phyloP scores from a whole-genome alignment of 2,329 filamentous ascomycete species.

The Drechslerella coelobrocha region DNA sequence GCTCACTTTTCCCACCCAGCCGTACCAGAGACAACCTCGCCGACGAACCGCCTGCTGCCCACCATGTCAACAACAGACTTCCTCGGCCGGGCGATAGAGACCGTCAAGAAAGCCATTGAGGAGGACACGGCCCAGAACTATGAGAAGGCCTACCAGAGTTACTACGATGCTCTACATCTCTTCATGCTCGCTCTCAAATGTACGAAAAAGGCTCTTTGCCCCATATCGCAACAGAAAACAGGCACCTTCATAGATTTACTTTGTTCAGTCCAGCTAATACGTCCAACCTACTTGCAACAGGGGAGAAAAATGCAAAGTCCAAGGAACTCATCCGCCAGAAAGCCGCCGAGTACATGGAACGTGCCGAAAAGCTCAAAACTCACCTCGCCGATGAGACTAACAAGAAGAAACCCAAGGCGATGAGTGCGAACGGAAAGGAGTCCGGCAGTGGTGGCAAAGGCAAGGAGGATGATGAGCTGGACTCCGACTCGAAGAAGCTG shows the following conservation, averaged over 20 bases:
- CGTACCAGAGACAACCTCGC: neutral
- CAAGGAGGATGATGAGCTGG: slow-evolving; percentile 69
- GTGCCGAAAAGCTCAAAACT: slow-evolving; percentile 94
- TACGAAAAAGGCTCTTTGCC: slow-evolving; percentile 53
- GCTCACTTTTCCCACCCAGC: neutral
- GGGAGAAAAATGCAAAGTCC: slow-evolving; percentile 95
- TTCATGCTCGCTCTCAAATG: slow-evolving; percentile 99
- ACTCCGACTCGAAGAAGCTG: slow-evolving; percentile 95
- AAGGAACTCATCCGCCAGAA: slow-evolving; percentile 98
- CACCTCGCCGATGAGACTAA: slow-evolving; percentile 78
- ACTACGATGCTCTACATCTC: slow-evolving; percentile 93
- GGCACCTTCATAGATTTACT: neutral
- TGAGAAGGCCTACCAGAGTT: slow-evolving; percentile 93
- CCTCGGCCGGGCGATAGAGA: slow-evolving; percentile 91
- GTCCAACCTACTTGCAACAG: slow-evolving; percentile 25
- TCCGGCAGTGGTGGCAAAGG: slow-evolving; percentile 64
- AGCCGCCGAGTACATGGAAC: slow-evolving; percentile 96
- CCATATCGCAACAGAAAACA: neutral
- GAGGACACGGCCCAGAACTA: slow-evolving; percentile 95
- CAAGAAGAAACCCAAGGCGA: slow-evolving; percentile 63
- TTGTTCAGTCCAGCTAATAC: slow-evolving; percentile 47
- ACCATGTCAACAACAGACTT: slow-evolving; percentile 96
- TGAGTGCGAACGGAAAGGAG: slow-evolving; percentile 63
- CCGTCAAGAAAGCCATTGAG: slow-evolving; percentile 97
- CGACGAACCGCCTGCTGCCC: slow-evolving; percentile 52